These are phyloP conservation scores for Chlorella sp. DNA, from an alignment of 139 green algal genomes.

Conservation along the genomic window DNA sequence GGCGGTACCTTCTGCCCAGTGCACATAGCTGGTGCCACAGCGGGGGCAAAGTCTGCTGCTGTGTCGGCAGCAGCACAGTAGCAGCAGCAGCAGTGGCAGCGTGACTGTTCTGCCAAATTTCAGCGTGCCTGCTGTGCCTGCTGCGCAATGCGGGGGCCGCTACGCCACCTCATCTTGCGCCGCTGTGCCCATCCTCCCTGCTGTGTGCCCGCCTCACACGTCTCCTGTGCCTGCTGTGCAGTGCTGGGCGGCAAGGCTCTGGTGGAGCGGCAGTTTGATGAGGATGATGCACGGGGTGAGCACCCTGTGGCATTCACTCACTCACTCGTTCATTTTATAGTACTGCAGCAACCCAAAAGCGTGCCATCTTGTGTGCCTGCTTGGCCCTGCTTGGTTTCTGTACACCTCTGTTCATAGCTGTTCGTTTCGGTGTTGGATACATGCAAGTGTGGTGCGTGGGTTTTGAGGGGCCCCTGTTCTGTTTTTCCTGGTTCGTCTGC, in stretches of 20 bases:
- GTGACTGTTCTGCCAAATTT: too few species aligned
- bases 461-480: too few species aligned
- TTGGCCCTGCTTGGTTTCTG: background rate
- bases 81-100: too few species aligned
- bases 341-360: background rate
- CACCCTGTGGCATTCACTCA: background rate
- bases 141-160: background rate
- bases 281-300: slow-evolving; percentile 15
- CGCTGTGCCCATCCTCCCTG: too few species aligned
- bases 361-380: background rate
- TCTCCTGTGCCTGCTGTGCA: background rate
- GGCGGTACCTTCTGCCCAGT: background rate
- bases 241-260: slow-evolving; percentile 38
- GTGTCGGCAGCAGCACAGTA: too few species aligned
- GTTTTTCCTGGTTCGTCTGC: too few species aligned
- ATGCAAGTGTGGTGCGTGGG: too few species aligned
- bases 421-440: too few species aligned
- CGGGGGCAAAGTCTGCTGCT: too few species aligned
- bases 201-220: background rate
- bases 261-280: slow-evolving; percentile 16
- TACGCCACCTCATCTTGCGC: too few species aligned
- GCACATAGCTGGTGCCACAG: too few species aligned
- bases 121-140: background rate
- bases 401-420: background rate
- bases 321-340: background rate